Conservation (phyloP, 2,329 filamentous ascomycete genomes). For the Periconia sp. region DNA sequence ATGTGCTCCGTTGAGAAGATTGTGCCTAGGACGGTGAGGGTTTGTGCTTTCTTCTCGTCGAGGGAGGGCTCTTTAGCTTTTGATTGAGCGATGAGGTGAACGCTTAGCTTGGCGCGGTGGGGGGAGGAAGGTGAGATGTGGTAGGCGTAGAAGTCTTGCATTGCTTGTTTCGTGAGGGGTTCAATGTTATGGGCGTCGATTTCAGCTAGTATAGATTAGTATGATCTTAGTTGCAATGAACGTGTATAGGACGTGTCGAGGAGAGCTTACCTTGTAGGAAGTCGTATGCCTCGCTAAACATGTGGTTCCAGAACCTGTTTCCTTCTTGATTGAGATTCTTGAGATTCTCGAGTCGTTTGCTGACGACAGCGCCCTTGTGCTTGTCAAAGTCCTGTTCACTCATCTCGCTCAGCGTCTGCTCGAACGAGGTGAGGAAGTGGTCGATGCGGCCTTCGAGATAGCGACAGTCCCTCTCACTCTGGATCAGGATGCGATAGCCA, state of each 20-base stretch:
- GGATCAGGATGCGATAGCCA: conserved; percentile 87
- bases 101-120: conserved; percentile 78
- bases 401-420: conserved; percentile 74
- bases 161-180: conserved; percentile 76
- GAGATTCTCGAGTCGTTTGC: conserved; percentile 84
- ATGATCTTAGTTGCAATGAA: neutral
- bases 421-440: conserved; percentile 75
- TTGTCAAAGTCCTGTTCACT: conserved; percentile 82
- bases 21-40: conserved; percentile 50
- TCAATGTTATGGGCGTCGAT: conserved; percentile 78
- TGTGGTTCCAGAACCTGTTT: conserved; percentile 81
- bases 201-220: conserved; percentile 59
- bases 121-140: conserved; percentile 78
- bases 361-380: conserved; percentile 88
- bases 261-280: conserved; percentile 78
- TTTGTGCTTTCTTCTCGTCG: conserved; percentile 51
- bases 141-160: conserved; percentile 77
- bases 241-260: neutral
- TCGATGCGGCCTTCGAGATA: conserved; percentile 91
- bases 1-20: conserved; percentile 58
- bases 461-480: conserved; percentile 83
- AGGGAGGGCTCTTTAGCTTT: conserved; percentile 44
- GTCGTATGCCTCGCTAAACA: conserved; percentile 85
- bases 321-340: conserved; percentile 92
- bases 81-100: conserved; percentile 81